phyloP scores from a whole-genome alignment of 2,329 filamentous ascomycete species.

The Sporothrix schenckii region DNA sequence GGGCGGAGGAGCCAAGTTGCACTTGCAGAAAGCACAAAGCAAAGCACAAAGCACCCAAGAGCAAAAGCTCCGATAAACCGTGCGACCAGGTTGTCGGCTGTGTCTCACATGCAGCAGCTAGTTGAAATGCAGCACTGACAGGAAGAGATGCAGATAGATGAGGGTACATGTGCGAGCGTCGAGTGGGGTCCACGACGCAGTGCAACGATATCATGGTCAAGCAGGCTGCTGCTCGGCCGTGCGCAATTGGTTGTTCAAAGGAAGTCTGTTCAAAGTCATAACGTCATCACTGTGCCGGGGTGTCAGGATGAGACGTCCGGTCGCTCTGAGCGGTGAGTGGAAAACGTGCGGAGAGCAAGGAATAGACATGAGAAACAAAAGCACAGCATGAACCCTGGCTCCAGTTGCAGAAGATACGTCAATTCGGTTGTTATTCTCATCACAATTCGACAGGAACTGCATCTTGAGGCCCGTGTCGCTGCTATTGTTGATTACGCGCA shows the following conservation, averaged over 20 bases:
- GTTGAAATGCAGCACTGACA: not conserved
- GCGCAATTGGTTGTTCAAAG: not conserved
- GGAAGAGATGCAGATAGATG: not conserved
- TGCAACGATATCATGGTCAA: constrained; percentile 13
- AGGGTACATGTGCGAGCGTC: not conserved
- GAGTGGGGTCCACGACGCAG: not conserved
- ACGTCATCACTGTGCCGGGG: not conserved
- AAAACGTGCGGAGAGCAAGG: not conserved
- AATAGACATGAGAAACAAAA: not conserved
- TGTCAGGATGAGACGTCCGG: not conserved
- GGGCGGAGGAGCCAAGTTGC: not conserved
- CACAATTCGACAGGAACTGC: too few species aligned
- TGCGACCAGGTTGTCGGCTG: not conserved
- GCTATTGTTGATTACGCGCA: constrained; percentile 3
- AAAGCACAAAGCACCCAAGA: not conserved
- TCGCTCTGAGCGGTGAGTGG: not conserved
- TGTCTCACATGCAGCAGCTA: not conserved
- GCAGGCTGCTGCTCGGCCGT: not conserved
- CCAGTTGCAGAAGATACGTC: not conserved
- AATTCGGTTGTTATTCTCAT: not conserved
- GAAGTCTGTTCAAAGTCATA: not conserved
- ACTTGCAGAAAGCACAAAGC: not conserved
- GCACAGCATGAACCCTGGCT: not conserved
- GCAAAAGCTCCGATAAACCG: not conserved
- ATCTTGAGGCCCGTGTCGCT: not conserved